Base-by-base conservation (phyloP, 306 rosid species). In the Cicer arietinum region DNA sequence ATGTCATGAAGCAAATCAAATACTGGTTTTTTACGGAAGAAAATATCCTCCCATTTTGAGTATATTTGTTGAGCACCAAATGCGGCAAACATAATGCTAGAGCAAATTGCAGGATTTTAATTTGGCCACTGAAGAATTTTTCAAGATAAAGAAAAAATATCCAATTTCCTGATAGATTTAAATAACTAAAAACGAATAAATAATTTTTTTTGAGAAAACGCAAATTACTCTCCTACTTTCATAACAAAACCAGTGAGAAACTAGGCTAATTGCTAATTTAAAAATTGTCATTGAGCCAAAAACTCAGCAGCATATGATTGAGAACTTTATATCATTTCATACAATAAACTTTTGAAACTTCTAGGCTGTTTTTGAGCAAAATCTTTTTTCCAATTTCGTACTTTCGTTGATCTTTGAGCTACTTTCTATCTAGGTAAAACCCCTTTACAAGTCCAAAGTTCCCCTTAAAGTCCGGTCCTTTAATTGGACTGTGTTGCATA, bases 1-100 rank as follows among this genome's bases (percentile, higher is more conserved):
- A 53, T 69, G 54, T 18, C 66, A 25, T 5, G 51, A 75, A 69
- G 53, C 44, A 61, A 44, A 69, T 50, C 13, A 70, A 59, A 59
- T 59, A 59, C 65, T 30, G 65, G 35, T 59, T 59, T 59, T 59
- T 63, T 63, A 63, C 0, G 7, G 30, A 42, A 41, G 25, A 65
- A 48, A 46, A 50, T 20, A 67, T 17, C 44, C 25, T 70, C 17
- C 58, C 35, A 40, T 35, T 71, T 67, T 79, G 20, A 72, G 44
- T 9, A 65, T 64, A 71, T 7, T 45, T n/a, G 7, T 53, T 6
- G 56, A 72, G 63, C 60, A 47, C 14, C 47, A 79, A 57, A 65
- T 65, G 52, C 20, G 13, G 75, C 17, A 65, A 52, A 41, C 46
- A 64, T 52, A 54, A 42, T 40, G 30, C 46, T 22, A 6, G n/a